Conservation (phyloP, 306 rosid genomes). For the Pachyrhizus erosus region DNA sequence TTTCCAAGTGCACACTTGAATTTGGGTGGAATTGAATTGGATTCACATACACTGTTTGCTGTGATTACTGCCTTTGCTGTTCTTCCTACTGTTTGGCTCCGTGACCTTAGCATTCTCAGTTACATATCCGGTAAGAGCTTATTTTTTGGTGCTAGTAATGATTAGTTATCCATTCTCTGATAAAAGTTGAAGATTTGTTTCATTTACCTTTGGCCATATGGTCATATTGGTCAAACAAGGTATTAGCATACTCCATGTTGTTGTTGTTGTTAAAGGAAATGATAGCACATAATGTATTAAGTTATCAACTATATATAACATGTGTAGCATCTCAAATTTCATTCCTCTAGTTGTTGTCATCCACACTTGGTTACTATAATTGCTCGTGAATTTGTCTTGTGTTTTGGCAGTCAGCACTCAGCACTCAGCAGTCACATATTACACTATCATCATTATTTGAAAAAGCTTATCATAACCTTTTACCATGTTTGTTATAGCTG, state of each 20-base stretch:
- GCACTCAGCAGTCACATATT: background rate
- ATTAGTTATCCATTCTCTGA: background rate
- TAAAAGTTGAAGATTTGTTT: background rate
- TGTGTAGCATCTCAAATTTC: background rate
- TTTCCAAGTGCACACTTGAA: constrained; percentile 82
- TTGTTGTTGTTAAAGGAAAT: background rate
- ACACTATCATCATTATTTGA: background rate
- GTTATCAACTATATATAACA: background rate
- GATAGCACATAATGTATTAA: background rate
- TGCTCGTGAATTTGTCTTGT: background rate
- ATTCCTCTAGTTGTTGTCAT: background rate
- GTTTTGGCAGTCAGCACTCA: background rate
- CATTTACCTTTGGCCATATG: constrained; percentile 1
- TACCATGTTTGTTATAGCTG: constrained; percentile 58
- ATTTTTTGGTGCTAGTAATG: background rate
- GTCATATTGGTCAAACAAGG: background rate
- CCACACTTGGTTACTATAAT: background rate
- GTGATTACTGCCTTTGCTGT: constrained; percentile 80
- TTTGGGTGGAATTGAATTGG: constrained; percentile 63
- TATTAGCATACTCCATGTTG: background rate
- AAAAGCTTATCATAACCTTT: constrained; percentile 9
- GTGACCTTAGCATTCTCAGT: constrained; percentile 90
- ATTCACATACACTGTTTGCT: constrained; percentile 73
- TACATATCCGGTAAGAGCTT: constrained; percentile 78
- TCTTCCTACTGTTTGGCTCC: constrained; percentile 97